phyloP scores from a whole-genome alignment of 257 asterid genomes.

The Lantana camara region DNA sequence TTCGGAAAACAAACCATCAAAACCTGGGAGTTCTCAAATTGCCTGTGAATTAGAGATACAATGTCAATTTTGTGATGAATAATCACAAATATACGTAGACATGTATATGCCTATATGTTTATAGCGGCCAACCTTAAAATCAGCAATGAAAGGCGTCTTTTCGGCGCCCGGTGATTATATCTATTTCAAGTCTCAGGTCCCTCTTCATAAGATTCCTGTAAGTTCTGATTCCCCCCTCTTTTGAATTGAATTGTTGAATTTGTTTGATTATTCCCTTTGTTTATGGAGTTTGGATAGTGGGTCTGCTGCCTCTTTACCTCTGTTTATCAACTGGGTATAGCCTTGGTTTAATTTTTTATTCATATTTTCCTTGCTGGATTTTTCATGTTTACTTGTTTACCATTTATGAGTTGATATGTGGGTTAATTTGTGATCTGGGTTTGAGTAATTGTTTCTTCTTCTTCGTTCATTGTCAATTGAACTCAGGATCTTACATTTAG shows the following conservation, averaged over 20 bases:
- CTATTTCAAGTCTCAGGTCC: conserved; percentile 99
- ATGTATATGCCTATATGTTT: conserved; percentile 11
- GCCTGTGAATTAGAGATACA: conserved; percentile 19
- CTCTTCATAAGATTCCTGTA: conserved; percentile 99
- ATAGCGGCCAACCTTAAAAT: conserved; percentile 27
- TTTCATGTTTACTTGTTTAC: background rate
- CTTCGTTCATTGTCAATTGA: conserved; percentile 2
- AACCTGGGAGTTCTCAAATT: background rate
- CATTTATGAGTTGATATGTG: conserved; percentile 15
- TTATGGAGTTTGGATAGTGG: conserved; percentile 26
- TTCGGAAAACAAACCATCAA: conserved; percentile 13
- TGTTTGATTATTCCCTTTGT: background rate
- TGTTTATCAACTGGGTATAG: conserved; percentile 17
- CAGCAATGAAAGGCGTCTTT: conserved; percentile 86
- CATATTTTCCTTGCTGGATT: conserved; percentile 2
- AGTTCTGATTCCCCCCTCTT: conserved; percentile 27
- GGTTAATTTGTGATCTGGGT: conserved; percentile 7
- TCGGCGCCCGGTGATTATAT: conserved; percentile 97
- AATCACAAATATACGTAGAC: background rate
- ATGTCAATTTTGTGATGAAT: background rate
- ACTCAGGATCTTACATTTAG: conserved; percentile 13
- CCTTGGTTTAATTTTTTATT: background rate
- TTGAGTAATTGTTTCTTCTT: background rate
- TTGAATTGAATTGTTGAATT: conserved; percentile 1
- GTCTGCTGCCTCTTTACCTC: conserved; percentile 20